Percentiles rank a stretch among this genome's conserved stretches.
Conservation (phyloP, 202 grass and related monocot species). For the Setaria italica region DNA sequence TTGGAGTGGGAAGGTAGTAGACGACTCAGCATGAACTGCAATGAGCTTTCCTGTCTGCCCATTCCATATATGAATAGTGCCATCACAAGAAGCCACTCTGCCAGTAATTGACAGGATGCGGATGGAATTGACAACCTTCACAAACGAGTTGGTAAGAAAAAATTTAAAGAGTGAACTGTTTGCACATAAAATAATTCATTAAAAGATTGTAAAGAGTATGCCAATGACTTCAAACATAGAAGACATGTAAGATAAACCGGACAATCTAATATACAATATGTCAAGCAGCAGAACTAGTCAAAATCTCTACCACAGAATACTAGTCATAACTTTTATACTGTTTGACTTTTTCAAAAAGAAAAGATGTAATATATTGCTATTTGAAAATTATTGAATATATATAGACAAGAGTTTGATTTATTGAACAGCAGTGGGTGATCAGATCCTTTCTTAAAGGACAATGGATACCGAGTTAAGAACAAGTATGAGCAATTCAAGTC, state of each 20-base stretch:
- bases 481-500: slow-evolving; percentile 7
- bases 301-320: background rate
- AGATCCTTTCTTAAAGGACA: background rate
- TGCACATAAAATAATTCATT: background rate
- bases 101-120: slow-evolving; percentile 72
- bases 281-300: slow-evolving; percentile 1
- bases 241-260: slow-evolving; percentile 6
- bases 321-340: background rate
- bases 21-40: slow-evolving; percentile 74
- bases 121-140: slow-evolving; percentile 89
- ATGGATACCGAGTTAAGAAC: background rate
- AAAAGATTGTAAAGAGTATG: slow-evolving; percentile 21
- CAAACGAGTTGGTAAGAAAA: slow-evolving; percentile 6
- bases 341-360: background rate
- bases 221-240: slow-evolving; percentile 34
- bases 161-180: slow-evolving; percentile 8
- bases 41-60: slow-evolving; percentile 86
- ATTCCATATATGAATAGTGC: slow-evolving; percentile 98
- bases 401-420: background rate
- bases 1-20: slow-evolving; percentile 63
- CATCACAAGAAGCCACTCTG: slow-evolving; percentile 93
- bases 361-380: background rate
- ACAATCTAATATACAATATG: slow-evolving; percentile 31
- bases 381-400: background rate
- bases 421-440: background rate